phyloP scores from a whole-genome alignment of 306 rosid genomes.

The Cyamopsis tetragonoloba region DNA sequence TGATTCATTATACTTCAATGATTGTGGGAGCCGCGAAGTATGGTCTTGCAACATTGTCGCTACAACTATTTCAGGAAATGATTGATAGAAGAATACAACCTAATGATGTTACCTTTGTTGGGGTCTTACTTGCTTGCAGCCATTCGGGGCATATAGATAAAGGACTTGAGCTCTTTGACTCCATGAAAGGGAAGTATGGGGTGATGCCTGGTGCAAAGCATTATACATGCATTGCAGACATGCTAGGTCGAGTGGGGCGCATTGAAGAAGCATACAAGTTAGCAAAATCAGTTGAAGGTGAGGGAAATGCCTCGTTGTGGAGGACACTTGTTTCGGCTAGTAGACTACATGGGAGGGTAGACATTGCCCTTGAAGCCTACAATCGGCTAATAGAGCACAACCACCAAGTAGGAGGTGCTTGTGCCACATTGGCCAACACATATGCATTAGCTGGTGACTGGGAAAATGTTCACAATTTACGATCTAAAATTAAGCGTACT shows the following conservation, averaged over 20 bases:
- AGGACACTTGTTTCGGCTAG: constrained; percentile 79
- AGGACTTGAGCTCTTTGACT: constrained; percentile 55
- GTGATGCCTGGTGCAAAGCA: constrained; percentile 64
- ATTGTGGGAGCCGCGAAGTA: constrained; percentile 81
- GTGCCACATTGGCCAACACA: constrained; percentile 65
- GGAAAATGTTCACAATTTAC: constrained; percentile 58
- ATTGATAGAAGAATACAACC: constrained; percentile 53
- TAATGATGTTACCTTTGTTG: constrained; percentile 70
- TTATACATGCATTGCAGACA: constrained; percentile 67
- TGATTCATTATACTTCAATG: constrained; percentile 72
- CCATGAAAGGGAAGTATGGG: constrained; percentile 60
- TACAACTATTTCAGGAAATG: constrained; percentile 71
- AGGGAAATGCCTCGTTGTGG: constrained; percentile 59
- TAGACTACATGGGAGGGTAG: constrained; percentile 81
- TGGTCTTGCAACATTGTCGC: constrained; percentile 67
- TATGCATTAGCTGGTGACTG: constrained; percentile 70
- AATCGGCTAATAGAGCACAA: constrained; percentile 55
- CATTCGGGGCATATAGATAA: constrained; percentile 80
- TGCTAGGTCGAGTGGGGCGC: constrained; percentile 74
- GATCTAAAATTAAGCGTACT: constrained; percentile 55
- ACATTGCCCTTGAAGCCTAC: constrained; percentile 68
- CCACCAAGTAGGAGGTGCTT: constrained; percentile 63
- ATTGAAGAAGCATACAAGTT: constrained; percentile 57
- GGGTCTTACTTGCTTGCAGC: constrained; percentile 82
- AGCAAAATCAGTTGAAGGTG: constrained; percentile 53